phyloP scores from a whole-genome alignment of 176 grass and related monocot species.

The Rhynchospora tenuis region DNA sequence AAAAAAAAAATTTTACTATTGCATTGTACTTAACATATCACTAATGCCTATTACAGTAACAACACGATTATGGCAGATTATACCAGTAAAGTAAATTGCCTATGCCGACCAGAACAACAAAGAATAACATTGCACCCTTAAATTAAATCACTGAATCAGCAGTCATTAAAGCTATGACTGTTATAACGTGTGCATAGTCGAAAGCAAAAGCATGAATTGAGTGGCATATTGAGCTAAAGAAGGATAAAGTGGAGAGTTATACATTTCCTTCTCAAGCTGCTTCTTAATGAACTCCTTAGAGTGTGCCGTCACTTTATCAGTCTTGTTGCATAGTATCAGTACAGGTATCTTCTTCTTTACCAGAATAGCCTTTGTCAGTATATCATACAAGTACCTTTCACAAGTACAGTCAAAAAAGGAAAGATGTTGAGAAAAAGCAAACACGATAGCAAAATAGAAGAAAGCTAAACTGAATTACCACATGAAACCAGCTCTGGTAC shows the following conservation, averaged over 20 bases:
- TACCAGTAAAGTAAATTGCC: background rate
- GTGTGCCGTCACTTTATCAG: slow-evolving; percentile 96
- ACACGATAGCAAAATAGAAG: background rate
- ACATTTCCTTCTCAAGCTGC: slow-evolving; percentile 98
- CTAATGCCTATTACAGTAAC: background rate
- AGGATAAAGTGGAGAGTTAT: slow-evolving; percentile 18
- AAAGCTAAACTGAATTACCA: background rate
- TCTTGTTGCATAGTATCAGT: slow-evolving; percentile 92
- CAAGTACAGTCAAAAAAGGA: background rate
- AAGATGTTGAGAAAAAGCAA: background rate
- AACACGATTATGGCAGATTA: background rate
- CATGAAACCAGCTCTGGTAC: background rate
- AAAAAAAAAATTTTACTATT: background rate
- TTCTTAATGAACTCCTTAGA: slow-evolving; percentile 97
- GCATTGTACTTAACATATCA: background rate
- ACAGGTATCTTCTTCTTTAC: slow-evolving; percentile 74
- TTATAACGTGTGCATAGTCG: background rate
- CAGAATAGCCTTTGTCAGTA: slow-evolving; percentile 70
- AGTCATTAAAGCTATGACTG: background rate
- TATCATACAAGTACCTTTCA: slow-evolving; percentile 84
- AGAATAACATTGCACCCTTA: background rate
- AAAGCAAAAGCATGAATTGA: background rate
- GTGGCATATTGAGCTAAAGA: background rate
- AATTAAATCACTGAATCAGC: background rate
- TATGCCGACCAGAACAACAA: background rate